Conservation (phyloP, 345 rosid species). For the Eucalyptus pauciflora region DNA sequence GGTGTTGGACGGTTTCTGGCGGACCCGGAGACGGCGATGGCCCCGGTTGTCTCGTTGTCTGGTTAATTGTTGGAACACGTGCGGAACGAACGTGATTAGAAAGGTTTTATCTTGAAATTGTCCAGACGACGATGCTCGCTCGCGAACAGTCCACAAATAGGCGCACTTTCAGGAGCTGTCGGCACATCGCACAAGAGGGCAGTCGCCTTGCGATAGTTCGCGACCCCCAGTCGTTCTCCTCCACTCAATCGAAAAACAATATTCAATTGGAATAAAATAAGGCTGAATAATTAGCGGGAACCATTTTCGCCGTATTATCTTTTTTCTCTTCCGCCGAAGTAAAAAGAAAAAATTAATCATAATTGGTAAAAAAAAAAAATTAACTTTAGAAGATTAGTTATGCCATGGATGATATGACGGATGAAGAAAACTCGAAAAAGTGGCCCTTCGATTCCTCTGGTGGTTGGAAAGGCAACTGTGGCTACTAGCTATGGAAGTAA, state of each 20-base stretch:
- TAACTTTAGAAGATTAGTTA: not conserved
- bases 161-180: not conserved
- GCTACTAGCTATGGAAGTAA: not conserved
- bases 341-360: not conserved
- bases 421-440: not conserved
- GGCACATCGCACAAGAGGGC: not conserved
- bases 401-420: not conserved
- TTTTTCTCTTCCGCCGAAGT: not conserved
- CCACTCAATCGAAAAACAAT: conserved; percentile 6
- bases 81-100: not conserved
- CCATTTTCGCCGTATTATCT: not conserved
- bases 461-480: not conserved
- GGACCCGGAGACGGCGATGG: not conserved
- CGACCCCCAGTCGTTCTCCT: not conserved
- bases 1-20: not conserved
- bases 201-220: not conserved
- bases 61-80: not conserved
- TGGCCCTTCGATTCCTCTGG: not conserved
- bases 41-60: not conserved
- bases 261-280: not conserved
- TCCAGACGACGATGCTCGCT: not conserved
- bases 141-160: not conserved
- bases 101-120: not conserved
- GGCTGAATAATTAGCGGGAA: not conserved
- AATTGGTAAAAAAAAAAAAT: not conserved